phyloP scores from a whole-genome alignment of 2,329 filamentous ascomycete species.

The Xylariaceae sp. region DNA sequence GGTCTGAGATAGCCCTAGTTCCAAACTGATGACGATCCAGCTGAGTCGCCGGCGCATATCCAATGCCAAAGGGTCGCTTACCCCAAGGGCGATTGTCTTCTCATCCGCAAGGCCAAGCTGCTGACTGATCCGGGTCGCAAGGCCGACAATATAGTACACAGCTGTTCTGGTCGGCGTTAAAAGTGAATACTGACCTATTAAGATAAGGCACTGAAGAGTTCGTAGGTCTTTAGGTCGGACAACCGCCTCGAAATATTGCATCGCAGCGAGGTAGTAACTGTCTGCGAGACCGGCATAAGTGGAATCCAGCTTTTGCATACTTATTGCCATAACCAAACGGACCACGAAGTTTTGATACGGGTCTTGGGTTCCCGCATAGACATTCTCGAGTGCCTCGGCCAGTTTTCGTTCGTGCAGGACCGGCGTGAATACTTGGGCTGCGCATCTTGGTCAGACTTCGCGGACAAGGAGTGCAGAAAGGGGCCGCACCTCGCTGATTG shows the following conservation, averaged over 20 bases:
- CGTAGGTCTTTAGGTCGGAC: constrained; percentile 85
- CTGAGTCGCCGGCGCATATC: constrained; percentile 86
- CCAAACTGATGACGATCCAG: constrained; percentile 86
- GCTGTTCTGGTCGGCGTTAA: constrained; percentile 88
- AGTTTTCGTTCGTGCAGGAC: constrained; percentile 82
- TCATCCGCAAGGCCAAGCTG: constrained; percentile 85
- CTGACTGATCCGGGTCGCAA: constrained; percentile 83
- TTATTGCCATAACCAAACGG: constrained; percentile 90
- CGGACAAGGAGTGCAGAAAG: constrained; percentile 3
- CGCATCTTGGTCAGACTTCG: constrained; percentile 18
- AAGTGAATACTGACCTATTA: constrained; percentile 89
- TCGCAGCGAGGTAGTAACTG: constrained; percentile 88
- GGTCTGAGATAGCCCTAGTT: constrained; percentile 80
- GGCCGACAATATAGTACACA: constrained; percentile 87
- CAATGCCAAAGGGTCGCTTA: constrained; percentile 67
- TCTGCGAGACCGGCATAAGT: constrained; percentile 92
- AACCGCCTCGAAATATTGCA: constrained; percentile 77
- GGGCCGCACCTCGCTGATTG: constrained; percentile 59
- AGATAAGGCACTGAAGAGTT: constrained; percentile 81
- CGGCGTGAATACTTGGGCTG: constrained; percentile 85
- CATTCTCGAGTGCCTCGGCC: constrained; percentile 69
- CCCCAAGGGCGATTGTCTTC: constrained; percentile 70
- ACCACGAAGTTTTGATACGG: constrained; percentile 84
- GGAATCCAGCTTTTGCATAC: constrained; percentile 84
- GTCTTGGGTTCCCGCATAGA: constrained; percentile 72